Base-by-base conservation (phyloP, 306 rosid species). In the Lablab purpureus region DNA sequence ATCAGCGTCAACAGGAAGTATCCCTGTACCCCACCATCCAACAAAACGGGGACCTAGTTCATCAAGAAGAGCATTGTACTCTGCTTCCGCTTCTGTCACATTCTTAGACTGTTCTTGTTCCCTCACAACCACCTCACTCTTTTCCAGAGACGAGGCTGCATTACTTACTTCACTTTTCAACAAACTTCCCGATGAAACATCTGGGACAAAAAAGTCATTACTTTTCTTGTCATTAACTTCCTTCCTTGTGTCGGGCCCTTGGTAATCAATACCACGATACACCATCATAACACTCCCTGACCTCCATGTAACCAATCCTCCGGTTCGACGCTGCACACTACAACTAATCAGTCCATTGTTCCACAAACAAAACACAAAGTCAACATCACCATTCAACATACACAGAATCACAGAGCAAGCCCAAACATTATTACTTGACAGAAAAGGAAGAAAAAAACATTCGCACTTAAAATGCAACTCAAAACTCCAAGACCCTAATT, bases 1-100 rank as follows among this genome's bases (percentile, higher is more conserved):
- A 87, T 96, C 99, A 7, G 99, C 98, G 89, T 96, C 97, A 74
- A 96, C 88, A 14, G 99, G 99, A 83, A 93, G 91, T 78, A 96
- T 69, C 79, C 99, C 98, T 2, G 91, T 96, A 28, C 99, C 97
- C 99, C 99, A 96, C 96, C 97, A 96, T 85, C 81, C 98, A 67
- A 81, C 91, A 82, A 96, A 96, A 78, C 99, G 99, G 66, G 99
- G 97, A 69, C 99, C 99, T 74, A 96, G 90, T 65, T 86, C 91
- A 88, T 89, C 96, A 69, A 96, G 84, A 60, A 96, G 85, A 36
- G 81, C 89, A 76, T 89, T 89, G 83, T 88, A 96, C 67, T 93
- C 98, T 74, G 83, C 88, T 85, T 91, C 99, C 58, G 88, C 99
- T 75, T 87, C 90, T 19, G 93, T 81, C 90, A 93, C 63, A 81